These are phyloP conservation scores for Boeremia lycopersici DNA, from an alignment of 2,329 filamentous ascomycete genomes.

Conservation along the genomic window DNA sequence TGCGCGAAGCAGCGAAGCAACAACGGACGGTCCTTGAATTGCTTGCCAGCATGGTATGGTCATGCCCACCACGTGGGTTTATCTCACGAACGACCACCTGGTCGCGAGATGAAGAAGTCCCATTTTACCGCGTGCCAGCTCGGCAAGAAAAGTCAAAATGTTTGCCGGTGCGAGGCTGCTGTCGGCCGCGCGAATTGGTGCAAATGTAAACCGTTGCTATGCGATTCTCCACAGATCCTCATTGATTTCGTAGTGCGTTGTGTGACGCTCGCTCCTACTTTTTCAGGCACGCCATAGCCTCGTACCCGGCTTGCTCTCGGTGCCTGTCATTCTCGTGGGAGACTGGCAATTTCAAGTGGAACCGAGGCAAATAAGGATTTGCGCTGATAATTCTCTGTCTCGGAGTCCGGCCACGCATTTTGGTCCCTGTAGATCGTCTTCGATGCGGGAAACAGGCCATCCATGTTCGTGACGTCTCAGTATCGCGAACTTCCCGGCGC, in stretches of 20 bases:
- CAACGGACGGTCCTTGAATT: neutral
- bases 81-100: neutral
- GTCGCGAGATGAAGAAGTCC: neutral
- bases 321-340: slow-evolving; percentile 5
- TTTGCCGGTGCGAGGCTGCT: slow-evolving; percentile 10
- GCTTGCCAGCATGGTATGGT: neutral
- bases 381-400: slow-evolving; percentile 10
- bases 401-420: slow-evolving; percentile 5
- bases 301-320: slow-evolving; percentile 10
- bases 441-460: slow-evolving; percentile 13
- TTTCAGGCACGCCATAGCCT: neutral
- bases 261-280: slow-evolving; percentile 6
- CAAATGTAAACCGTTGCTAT: slow-evolving; percentile 5
- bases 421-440: slow-evolving; percentile 19
- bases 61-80: neutral
- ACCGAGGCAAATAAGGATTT: slow-evolving; percentile 17
- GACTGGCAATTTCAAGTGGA: slow-evolving; percentile 9
- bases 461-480: slow-evolving; percentile 12
- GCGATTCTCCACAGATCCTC: slow-evolving; percentile 9
- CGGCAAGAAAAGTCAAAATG: neutral
- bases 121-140: slow-evolving; percentile 1
- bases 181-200: slow-evolving; percentile 6
- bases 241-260: slow-evolving; percentile 1
- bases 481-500: slow-evolving; percentile 2
- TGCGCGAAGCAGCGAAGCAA: neutral